These are phyloP conservation scores for Psophocarpus tetragonolobus DNA, from an alignment of 306 rosid species.

Conservation along the genomic window DNA sequence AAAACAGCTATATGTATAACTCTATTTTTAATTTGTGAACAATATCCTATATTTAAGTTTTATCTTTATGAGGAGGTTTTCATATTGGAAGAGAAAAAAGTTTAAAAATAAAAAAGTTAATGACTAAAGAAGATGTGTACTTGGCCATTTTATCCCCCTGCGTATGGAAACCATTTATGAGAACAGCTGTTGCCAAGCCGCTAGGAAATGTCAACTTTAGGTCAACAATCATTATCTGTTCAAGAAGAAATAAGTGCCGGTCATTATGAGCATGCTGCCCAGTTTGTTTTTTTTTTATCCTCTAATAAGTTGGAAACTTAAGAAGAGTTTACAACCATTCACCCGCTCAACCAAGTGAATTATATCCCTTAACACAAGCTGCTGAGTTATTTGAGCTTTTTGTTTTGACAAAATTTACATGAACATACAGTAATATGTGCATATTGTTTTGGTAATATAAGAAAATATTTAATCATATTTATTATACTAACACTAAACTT, in stretches of 20 bases:
- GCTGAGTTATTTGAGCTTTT: neutral
- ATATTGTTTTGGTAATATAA: too few species aligned
- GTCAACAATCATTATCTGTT: conserved; percentile 79
- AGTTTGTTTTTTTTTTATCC: too few species aligned
- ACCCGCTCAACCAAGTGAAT: too few species aligned
- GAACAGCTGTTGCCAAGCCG: conserved; percentile 85
- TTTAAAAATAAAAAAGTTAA: neutral
- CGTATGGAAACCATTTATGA: conserved; percentile 74
- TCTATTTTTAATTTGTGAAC: too few species aligned
- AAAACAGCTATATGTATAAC: neutral
- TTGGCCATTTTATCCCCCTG: conserved; percentile 71
- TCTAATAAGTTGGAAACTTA: too few species aligned
- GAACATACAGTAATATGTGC: too few species aligned
- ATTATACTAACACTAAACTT: neutral
- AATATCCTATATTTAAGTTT: too few species aligned
- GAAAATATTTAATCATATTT: too few species aligned
- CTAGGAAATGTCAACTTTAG: conserved; percentile 71
- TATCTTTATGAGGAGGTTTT: neutral
- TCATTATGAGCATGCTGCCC: neutral
- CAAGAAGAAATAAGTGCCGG: neutral
- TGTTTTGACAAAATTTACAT: too few species aligned
- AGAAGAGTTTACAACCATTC: too few species aligned
- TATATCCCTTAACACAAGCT: too few species aligned
- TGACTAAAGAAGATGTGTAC: conserved; percentile 33
- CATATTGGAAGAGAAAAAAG: neutral